Evolutionary conservation across 2,329 filamentous ascomycete species (phyloP).

Genomic region (Fusarium oxysporum): DNA sequence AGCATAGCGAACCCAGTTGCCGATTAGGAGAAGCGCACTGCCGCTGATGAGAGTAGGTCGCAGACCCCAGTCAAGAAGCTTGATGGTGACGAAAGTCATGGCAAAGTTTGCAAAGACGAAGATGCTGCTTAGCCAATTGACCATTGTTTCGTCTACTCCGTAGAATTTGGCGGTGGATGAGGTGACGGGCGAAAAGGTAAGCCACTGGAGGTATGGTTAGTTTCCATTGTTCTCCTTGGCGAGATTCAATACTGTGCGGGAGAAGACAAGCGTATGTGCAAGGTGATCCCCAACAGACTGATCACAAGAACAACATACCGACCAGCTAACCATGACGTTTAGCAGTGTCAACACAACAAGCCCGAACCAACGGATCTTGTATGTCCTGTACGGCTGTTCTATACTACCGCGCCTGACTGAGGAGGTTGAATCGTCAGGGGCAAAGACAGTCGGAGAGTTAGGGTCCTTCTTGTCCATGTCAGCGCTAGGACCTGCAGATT

Average conservation of each 20-base stretch:
- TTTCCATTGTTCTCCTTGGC: rapidly evolving
- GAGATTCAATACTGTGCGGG: rapidly evolving
- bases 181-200: not conserved
- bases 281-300: not conserved
- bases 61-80: not conserved
- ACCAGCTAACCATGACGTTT: not conserved
- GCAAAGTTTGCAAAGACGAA: not conserved
- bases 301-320: not conserved
- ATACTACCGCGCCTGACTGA: not conserved
- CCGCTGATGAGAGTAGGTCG: not conserved
- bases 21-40: not conserved
- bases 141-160: rapidly evolving
- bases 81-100: not conserved
- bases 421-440: not conserved
- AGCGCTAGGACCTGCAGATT: rapidly evolving
- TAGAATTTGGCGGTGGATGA: not conserved
- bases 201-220: not conserved
- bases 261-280: rapidly evolving
- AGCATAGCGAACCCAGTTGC: not conserved
- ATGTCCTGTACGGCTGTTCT: not conserved
- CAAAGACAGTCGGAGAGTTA: rapidly evolving
- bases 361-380: not conserved
- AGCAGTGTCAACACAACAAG: not conserved
- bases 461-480: not conserved
- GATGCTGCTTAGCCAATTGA: not conserved